Percentiles rank a stretch among this genome's conserved stretches.
These are phyloP conservation scores for Hortaea werneckii DNA, from an alignment of 2,329 filamentous ascomycete genomes.

Conservation along the genomic window DNA sequence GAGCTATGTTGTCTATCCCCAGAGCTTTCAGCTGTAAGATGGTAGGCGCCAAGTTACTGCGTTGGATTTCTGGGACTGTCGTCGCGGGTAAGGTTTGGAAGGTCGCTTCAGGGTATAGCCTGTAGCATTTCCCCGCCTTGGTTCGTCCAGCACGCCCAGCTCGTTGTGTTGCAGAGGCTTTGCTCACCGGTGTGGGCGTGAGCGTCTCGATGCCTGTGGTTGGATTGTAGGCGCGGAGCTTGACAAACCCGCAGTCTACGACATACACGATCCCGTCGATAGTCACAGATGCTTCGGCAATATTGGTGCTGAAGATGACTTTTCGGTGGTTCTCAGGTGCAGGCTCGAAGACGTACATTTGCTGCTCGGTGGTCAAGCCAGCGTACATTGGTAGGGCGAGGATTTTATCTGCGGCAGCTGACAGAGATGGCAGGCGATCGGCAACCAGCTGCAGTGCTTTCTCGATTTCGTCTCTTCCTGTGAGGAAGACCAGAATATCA, in stretches of 20 bases:
- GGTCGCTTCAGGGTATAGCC: conserved; percentile 72
- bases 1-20: conserved; percentile 85
- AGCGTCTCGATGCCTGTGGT: conserved; percentile 78
- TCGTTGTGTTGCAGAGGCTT: conserved; percentile 85
- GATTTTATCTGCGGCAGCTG: conserved; percentile 49
- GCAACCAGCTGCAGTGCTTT: conserved; percentile 66
- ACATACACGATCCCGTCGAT: conserved; percentile 99
- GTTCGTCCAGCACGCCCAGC: conserved; percentile 85
- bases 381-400: conserved; percentile 76
- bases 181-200: conserved; percentile 71
- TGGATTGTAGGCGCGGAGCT: conserved; percentile 77
- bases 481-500: conserved; percentile 84
- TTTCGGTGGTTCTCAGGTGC: conserved; percentile 74
- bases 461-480: conserved; percentile 89
- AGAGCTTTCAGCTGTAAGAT: conserved; percentile 88
- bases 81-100: conserved; percentile 58
- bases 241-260: conserved; percentile 86
- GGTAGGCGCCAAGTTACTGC: conserved; percentile 79
- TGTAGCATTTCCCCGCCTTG: conserved; percentile 84
- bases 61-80: conserved; percentile 82
- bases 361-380: conserved; percentile 78
- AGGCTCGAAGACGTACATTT: conserved; percentile 89
- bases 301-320: conserved; percentile 89
- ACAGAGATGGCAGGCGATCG: conserved; percentile 57
- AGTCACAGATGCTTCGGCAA: conserved; percentile 92